A percentile compares a stretch with the other conserved stretches of the same genome.
Evolutionary conservation across 208 protist genomes (phyloP).

Genomic region (Acanthamoeba sp.): DNA sequence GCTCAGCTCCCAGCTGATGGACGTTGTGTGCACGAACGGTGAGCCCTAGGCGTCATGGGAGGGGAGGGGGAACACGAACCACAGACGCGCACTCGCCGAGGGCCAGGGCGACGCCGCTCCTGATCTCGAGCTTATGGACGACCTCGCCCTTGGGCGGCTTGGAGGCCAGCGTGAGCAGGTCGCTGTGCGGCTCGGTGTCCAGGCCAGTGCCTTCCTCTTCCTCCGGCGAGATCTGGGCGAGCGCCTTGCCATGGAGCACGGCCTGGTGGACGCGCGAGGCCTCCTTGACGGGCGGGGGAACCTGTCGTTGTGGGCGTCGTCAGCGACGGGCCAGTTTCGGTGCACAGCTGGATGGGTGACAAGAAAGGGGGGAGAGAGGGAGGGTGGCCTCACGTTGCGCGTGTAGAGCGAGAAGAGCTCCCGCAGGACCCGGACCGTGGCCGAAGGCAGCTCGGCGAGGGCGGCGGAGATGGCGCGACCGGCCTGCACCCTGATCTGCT

Average conservation of each 20-base stretch:
- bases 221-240: neutral
- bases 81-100: conserved; percentile 43
- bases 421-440: neutral
- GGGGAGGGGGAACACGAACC: neutral
- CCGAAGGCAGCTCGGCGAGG: neutral
- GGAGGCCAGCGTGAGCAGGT: neutral
- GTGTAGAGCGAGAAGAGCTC: conserved; percentile 67
- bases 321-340: too few species aligned
- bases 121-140: conserved; percentile 35
- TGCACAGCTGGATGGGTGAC: too few species aligned
- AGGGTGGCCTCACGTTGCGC: conserved; percentile 58
- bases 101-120: conserved; percentile 49
- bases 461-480: conserved; percentile 61
- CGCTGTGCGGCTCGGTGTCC: conserved; percentile 19
- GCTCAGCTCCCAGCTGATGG: neutral
- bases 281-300: conserved; percentile 65
- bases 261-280: conserved; percentile 40
- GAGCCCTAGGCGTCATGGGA: neutral
- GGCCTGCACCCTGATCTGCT: conserved; percentile 36
- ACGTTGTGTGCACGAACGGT: too few species aligned
- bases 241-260: conserved; percentile 13
- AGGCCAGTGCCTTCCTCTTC: neutral
- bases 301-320: neutral
- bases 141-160: conserved; percentile 27
- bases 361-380: too few species aligned